These are phyloP conservation scores for Fusarium stilboides DNA, from an alignment of 2,329 filamentous ascomycete species.

Conservation along the genomic window DNA sequence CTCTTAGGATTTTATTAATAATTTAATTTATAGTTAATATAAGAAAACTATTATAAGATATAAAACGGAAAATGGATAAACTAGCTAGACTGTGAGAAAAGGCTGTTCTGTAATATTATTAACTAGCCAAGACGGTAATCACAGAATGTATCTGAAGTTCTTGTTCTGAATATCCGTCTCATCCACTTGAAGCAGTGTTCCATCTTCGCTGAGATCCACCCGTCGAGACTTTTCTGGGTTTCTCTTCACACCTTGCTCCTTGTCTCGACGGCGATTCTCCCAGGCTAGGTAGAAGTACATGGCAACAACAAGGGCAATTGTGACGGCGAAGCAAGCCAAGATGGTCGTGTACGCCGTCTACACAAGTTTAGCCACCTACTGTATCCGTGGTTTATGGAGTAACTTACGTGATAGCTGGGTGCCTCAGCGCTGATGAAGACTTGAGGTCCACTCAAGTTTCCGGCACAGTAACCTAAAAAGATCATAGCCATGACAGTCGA, in stretches of 20 bases:
- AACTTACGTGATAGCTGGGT: not conserved
- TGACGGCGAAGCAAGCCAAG: conserved; percentile 9
- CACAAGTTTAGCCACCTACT: rapidly evolving
- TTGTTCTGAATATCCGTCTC: conserved; percentile 22
- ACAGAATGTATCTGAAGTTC: conserved; percentile 19
- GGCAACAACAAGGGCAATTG: not conserved
- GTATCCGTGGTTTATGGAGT: rapidly evolving
- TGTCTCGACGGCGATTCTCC: conserved; percentile 20
- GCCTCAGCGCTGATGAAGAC: conserved; percentile 25
- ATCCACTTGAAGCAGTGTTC: conserved; percentile 5
- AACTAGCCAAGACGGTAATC: not conserved
- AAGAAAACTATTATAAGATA: too few species aligned
- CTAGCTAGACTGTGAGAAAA: too few species aligned
- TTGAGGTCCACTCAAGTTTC: conserved; percentile 14
- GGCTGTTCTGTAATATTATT: too few species aligned
- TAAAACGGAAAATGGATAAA: too few species aligned
- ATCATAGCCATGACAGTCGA: conserved; percentile 27
- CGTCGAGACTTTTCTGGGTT: conserved; percentile 14
- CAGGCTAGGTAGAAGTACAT: conserved; percentile 15
- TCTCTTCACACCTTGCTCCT: conserved; percentile 18
- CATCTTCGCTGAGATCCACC: conserved; percentile 7
- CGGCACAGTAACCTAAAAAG: conserved; percentile 20
- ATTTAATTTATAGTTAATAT: too few species aligned
- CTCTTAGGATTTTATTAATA: too few species aligned
- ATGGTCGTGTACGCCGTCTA: conserved; percentile 18